Percentiles rank a stretch among this genome's conserved stretches.
Conservation (phyloP, 192 early-diverging fungal genomes). For the Umbelopsis isabellina region DNA sequence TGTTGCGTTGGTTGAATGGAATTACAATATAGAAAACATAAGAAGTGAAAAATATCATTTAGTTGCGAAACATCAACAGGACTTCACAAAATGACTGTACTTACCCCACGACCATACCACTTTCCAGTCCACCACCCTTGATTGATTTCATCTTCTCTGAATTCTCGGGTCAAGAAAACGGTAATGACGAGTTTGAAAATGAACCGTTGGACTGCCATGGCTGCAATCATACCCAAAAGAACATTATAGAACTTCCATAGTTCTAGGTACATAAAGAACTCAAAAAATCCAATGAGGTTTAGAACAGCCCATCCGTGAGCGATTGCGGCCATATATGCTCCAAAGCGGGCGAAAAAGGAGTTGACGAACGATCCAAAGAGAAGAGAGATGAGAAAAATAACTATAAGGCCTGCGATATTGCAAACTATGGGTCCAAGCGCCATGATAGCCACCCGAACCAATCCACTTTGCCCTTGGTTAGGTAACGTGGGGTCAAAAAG, state of each 20-base stretch:
- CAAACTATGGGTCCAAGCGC: constrained; percentile 71
- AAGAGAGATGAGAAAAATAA: constrained; percentile 67
- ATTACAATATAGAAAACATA: not conserved
- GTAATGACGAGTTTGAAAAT: constrained; percentile 74
- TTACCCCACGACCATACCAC: constrained; percentile 72
- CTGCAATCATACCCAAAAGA: constrained; percentile 69
- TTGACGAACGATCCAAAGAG: constrained; percentile 59
- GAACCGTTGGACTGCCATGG: constrained; percentile 68
- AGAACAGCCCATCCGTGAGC: constrained; percentile 67
- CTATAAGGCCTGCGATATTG: constrained; percentile 66
- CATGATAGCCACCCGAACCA: constrained; percentile 63
- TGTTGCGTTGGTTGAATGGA: not conserved
- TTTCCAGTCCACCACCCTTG: constrained; percentile 87
- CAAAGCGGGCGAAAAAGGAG: constrained; percentile 69
- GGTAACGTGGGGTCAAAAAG: constrained; percentile 19
- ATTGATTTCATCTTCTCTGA: constrained; percentile 77
- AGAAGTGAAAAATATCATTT: not conserved
- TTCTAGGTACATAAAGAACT: constrained; percentile 70
- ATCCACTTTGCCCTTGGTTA: constrained; percentile 38
- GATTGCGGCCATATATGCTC: constrained; percentile 67
- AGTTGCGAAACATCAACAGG: not conserved
- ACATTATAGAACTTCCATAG: constrained; percentile 66
- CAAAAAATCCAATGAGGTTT: constrained; percentile 65
- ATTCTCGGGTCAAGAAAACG: constrained; percentile 76
- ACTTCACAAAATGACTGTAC: not conserved